A percentile compares a stretch with the other conserved stretches of the same genome.
Conservation (phyloP, 2,329 filamentous ascomycete species). For the Alternaria gaisen region DNA sequence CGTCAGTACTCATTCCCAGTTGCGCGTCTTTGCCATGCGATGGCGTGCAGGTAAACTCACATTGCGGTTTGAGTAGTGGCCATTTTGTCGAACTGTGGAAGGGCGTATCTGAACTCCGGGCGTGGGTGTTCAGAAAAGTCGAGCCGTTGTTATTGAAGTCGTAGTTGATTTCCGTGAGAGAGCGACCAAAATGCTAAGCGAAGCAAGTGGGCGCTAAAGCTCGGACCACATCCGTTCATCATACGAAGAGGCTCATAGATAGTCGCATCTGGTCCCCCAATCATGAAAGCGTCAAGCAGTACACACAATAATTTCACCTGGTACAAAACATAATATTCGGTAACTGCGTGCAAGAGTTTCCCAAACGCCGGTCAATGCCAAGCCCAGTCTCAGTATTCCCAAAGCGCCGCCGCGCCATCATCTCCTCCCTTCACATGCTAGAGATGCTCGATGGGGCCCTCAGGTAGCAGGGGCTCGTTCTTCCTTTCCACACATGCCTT, state of each 20-base stretch:
- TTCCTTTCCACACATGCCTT: conserved; percentile 67
- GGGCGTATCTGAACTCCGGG: conserved; percentile 48
- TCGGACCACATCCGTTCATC: conserved; percentile 15
- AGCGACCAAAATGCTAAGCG: not conserved
- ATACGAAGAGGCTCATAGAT: conserved; percentile 3
- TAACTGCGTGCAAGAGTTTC: not conserved
- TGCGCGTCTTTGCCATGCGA: conserved; percentile 12
- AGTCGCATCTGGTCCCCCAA: not conserved
- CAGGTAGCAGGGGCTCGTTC: conserved; percentile 74
- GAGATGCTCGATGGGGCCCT: conserved; percentile 82
- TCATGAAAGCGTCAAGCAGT: not conserved
- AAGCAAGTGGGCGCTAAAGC: conserved; percentile 21
- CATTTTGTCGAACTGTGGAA: conserved; percentile 50
- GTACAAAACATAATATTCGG: not conserved
- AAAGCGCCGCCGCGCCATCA: not conserved
- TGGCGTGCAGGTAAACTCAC: conserved; percentile 39
- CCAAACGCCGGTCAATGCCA: conserved; percentile 7
- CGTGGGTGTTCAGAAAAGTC: conserved; percentile 44
- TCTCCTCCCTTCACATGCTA: conserved; percentile 15
- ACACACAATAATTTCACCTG: not conserved
- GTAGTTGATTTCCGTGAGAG: conserved; percentile 23
- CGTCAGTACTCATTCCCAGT: conserved; percentile 35
- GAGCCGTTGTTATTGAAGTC: conserved; percentile 43
- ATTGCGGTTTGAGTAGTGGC: conserved; percentile 54
- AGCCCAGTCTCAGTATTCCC: conserved; percentile 12